These are phyloP conservation scores for Aspergillus melleus DNA, from an alignment of 2,329 filamentous ascomycete species.

Conservation along the genomic window DNA sequence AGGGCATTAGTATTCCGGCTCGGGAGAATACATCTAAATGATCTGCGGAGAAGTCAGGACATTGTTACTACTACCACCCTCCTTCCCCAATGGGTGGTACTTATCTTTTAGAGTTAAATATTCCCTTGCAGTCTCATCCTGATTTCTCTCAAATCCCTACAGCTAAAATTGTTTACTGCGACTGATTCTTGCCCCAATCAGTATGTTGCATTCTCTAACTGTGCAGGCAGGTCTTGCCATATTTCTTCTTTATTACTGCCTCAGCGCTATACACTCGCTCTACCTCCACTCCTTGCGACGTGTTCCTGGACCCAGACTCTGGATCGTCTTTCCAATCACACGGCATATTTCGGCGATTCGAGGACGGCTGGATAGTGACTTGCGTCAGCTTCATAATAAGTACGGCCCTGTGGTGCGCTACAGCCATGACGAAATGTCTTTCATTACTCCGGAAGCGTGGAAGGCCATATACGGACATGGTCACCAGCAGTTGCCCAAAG, in stretches of 20 bases:
- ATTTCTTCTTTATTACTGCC: background rate
- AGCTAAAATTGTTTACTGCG: too few relatives aligned
- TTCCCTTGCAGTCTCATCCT: too few relatives aligned
- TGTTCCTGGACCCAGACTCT: constrained; percentile 16
- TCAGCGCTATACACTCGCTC: constrained; percentile 15
- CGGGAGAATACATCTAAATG: too few relatives aligned
- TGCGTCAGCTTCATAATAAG: constrained; percentile 7
- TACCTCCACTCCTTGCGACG: constrained; percentile 13
- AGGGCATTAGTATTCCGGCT: too few relatives aligned
- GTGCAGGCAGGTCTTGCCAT: background rate
- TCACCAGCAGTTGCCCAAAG: constrained; percentile 13
- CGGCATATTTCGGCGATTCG: constrained; percentile 10
- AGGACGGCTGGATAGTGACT: constrained; percentile 10
- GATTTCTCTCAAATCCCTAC: too few relatives aligned
- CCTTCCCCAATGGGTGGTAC: too few relatives aligned
- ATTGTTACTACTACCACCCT: too few relatives aligned
- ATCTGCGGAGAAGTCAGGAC: too few relatives aligned
- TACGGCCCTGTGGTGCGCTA: constrained; percentile 30
- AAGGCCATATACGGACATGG: constrained; percentile 28
- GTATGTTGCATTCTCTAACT: too few relatives aligned
- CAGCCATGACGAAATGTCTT: constrained; percentile 34
- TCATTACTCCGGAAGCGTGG: constrained; percentile 25
- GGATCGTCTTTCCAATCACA: constrained; percentile 16
- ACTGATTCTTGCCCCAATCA: too few relatives aligned
- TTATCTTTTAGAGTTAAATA: too few relatives aligned